phyloP scores from a whole-genome alignment of 352 stramenopile genomes.

The Globisporangium alternatum region DNA sequence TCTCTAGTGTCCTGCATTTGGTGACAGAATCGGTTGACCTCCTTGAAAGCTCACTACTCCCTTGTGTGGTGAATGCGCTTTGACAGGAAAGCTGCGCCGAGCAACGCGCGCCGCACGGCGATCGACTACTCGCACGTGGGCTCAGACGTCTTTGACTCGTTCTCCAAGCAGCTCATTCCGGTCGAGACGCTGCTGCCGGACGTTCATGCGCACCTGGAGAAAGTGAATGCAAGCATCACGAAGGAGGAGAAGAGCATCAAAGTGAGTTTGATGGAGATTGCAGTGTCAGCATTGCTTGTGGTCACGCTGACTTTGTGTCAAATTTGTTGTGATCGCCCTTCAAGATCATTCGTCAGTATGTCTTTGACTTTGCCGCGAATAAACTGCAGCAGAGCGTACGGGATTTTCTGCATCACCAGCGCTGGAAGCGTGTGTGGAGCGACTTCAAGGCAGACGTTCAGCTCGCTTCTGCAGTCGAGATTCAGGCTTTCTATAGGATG shows the following conservation, averaged over 20 bases:
- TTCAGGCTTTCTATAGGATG: constrained; percentile 47
- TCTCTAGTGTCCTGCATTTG: not conserved
- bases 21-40: not conserved
- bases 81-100: constrained; percentile 6
- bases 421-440: constrained; percentile 40
- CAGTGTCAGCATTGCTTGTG: not conserved
- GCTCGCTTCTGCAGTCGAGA: constrained; percentile 39
- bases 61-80: not conserved
- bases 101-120: constrained; percentile 4
- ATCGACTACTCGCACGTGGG: constrained; percentile 41
- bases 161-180: constrained; percentile 61
- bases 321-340: not conserved
- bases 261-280: constrained; percentile 17
- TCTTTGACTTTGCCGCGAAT: constrained; percentile 33
- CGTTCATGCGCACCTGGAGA: constrained; percentile 33
- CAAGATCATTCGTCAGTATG: constrained; percentile 41
- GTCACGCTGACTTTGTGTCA: not conserved
- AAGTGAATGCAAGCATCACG: constrained; percentile 35
- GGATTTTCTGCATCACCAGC: constrained; percentile 30
- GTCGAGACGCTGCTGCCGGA: constrained; percentile 46
- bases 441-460: constrained; percentile 35
- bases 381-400: constrained; percentile 42
- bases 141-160: constrained; percentile 65
- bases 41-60: not conserved
- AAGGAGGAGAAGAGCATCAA: constrained; percentile 47